Conservation (phyloP, 2,329 filamentous ascomycete species). For the Pseudocercospora fijiensis region DNA sequence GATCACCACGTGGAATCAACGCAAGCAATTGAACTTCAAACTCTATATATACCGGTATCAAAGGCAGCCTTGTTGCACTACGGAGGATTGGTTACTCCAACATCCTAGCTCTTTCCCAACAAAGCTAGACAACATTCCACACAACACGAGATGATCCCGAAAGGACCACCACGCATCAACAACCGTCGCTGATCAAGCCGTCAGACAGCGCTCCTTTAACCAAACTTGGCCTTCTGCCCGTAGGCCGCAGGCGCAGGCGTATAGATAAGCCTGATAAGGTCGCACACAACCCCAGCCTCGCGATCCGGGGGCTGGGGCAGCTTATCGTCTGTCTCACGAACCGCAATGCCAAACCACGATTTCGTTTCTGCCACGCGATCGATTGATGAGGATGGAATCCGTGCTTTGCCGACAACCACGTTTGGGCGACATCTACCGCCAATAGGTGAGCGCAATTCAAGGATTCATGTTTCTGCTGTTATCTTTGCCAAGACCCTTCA, state of each 20-base stretch:
- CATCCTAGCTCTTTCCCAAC: not conserved
- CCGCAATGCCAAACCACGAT: not conserved
- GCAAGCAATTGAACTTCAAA: no score
- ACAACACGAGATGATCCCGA: not conserved
- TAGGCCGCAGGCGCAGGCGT: not conserved
- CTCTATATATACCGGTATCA: no score
- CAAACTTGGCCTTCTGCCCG: not conserved
- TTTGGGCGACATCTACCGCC: not conserved
- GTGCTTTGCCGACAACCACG: not conserved
- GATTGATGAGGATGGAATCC: no score
- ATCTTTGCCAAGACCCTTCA: not conserved
- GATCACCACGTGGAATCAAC: not conserved
- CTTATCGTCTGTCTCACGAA: not conserved
- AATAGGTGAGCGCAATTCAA: not conserved
- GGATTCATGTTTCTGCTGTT: not conserved
- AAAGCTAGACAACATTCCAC: not conserved
- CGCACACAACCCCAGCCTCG: not conserved
- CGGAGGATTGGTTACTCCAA: not conserved
- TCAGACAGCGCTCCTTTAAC: not conserved
- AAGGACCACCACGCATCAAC: no score
- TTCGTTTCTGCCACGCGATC: not conserved
- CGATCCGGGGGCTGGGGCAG: not conserved
- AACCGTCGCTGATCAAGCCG: no score
- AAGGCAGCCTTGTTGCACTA: not conserved
- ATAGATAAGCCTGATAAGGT: not conserved